Evolutionary conservation across 345 rosid species (phyloP).

Genomic region (Citrus glauca): DNA sequence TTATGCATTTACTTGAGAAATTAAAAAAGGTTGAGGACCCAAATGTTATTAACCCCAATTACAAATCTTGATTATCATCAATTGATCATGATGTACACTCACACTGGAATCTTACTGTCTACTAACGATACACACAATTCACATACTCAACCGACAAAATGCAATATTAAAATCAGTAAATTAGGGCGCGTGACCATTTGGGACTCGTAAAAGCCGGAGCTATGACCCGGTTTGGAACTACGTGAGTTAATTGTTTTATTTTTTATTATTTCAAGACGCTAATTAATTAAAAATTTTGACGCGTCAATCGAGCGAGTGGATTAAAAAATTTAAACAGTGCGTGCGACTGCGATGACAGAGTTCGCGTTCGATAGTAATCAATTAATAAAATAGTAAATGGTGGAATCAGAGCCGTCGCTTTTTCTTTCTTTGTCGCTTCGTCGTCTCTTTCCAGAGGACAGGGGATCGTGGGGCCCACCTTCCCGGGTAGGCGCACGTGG

Average conservation of each 20-base stretch:
- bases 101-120: background rate
- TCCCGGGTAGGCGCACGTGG: slow-evolving; percentile 17
- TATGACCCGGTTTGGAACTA: background rate
- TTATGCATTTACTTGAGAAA: too few species aligned
- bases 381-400: slow-evolving; percentile 3
- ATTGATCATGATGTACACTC: background rate
- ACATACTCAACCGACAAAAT: background rate
- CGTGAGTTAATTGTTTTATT: background rate
- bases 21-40: too few species aligned
- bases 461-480: slow-evolving; percentile 15
- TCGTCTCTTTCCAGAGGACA: slow-evolving; percentile 17
- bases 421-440: slow-evolving; percentile 31
- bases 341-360: background rate
- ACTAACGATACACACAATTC: background rate
- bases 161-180: background rate
- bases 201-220: background rate
- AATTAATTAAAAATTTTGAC: background rate
- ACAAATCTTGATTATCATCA: background rate
- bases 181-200: slow-evolving; percentile 4
- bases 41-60: too few species aligned
- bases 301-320: slow-evolving; percentile 8
- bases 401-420: slow-evolving; percentile 36
- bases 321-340: background rate
- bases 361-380: background rate
- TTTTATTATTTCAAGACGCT: background rate